Percentiles rank a stretch among this genome's conserved stretches.
phyloP scores from a whole-genome alignment of 768 basidiomycete genomes.

The Pleurotus citrinopileatus region DNA sequence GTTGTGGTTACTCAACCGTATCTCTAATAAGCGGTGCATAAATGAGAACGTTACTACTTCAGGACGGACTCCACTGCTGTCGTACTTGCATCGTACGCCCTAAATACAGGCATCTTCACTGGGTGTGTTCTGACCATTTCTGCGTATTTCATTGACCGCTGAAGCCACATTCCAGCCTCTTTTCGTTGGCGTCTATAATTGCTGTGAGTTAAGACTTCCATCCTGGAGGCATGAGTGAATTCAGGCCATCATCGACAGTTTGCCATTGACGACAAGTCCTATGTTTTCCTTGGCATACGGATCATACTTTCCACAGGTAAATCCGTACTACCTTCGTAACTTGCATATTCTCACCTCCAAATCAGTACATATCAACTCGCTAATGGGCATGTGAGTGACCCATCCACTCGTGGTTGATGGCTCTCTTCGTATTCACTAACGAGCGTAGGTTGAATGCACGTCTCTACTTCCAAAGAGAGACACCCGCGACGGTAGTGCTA shows the following conservation, averaged over 20 bases:
- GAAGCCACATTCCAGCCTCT: neutral
- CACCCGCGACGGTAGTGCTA: neutral
- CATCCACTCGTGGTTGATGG: neutral
- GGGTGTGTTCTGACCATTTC: neutral
- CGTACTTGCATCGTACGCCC: slow-evolving; percentile 5
- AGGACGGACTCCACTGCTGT: slow-evolving; percentile 7
- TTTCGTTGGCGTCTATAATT: neutral
- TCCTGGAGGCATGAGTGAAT: neutral
- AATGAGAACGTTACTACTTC: no score
- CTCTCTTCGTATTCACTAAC: no score
- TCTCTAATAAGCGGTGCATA: no score
- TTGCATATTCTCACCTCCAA: neutral
- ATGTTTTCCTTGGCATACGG: slow-evolving; percentile 3
- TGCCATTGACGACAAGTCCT: neutral
- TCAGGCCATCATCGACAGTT: neutral
- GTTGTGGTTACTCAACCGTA: no score
- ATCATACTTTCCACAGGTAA: slow-evolving; percentile 4
- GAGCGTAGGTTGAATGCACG: slow-evolving; percentile 1
- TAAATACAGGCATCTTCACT: slow-evolving; percentile 2
- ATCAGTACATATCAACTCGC: slow-evolving; percentile 7
- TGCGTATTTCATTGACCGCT: neutral
- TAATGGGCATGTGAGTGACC: slow-evolving; percentile 5
- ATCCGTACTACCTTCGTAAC: no score
- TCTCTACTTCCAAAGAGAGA: slow-evolving; percentile 5
- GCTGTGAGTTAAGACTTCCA: neutral